Percentiles rank a stretch among this genome's conserved stretches.
Conservation (phyloP, 2,329 filamentous ascomycete species). For the Thielaviopsis ethacetica region DNA sequence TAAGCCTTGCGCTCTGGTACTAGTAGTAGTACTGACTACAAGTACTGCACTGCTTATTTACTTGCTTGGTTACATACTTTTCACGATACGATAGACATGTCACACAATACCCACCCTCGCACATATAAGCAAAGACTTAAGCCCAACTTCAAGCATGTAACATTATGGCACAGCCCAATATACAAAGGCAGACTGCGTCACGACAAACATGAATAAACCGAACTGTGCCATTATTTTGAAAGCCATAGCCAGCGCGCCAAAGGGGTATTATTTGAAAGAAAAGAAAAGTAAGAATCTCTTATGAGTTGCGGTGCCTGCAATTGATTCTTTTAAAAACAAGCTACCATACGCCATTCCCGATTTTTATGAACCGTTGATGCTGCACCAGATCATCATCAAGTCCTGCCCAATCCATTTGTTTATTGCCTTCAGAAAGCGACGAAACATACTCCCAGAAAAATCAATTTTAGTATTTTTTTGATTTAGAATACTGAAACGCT, state of each 20-base stretch:
- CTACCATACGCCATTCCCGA: conserved; percentile 11
- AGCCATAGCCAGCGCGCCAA: background rate
- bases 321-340: conserved; percentile 11
- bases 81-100: conserved; percentile 9
- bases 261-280: conserved; percentile 10
- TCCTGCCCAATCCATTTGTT: conserved; percentile 2
- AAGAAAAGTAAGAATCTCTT: conserved; percentile 15
- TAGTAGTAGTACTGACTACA: too few relatives aligned
- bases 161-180: too few relatives aligned
- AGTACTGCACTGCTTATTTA: too few relatives aligned
- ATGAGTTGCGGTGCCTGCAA: conserved; percentile 12
- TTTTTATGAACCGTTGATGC: conserved; percentile 2
- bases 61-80: too few relatives aligned
- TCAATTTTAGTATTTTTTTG: conserved; percentile 5
- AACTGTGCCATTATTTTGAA: background rate
- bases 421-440: conserved; percentile 2
- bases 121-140: background rate
- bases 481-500: conserved; percentile 8
- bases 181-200: background rate
- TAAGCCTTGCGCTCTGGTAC: background rate
- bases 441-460: conserved; percentile 5
- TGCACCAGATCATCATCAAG: conserved; percentile 4
- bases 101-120: background rate
- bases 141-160: too few relatives aligned
- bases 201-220: background rate